Conservation (phyloP, 2,329 filamentous ascomycete species). For the Arthrobotrys conoides region DNA sequence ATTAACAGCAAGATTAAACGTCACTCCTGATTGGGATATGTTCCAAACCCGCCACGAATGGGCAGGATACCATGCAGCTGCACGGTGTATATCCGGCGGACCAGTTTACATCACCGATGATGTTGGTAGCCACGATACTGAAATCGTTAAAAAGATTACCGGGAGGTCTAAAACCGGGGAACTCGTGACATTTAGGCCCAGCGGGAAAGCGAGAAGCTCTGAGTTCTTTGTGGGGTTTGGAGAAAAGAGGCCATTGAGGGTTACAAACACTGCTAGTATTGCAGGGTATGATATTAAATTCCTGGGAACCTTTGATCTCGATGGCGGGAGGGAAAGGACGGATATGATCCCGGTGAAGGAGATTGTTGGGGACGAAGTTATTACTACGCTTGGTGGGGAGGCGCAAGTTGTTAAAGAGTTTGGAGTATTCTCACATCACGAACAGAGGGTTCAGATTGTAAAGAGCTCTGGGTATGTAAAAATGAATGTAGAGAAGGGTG, state of each 20-base stretch:
- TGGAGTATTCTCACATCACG: constrained; percentile 43
- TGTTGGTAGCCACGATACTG: constrained; percentile 83
- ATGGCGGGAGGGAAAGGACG: constrained; percentile 41
- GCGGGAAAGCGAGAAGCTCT: constrained; percentile 8
- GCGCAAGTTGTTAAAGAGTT: constrained; percentile 5
- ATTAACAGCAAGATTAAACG: constrained; percentile 85
- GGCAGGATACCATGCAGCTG: constrained; percentile 88
- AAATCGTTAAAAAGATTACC: constrained; percentile 84
- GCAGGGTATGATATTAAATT: constrained; percentile 41
- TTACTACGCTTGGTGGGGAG: constrained; percentile 6
- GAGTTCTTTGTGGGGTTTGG: constrained; percentile 43
- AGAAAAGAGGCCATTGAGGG: constrained; percentile 21
- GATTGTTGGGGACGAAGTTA: constrained; percentile 4
- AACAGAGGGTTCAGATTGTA: constrained; percentile 21
- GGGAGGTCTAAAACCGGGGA: constrained; percentile 65
- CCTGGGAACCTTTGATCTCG: constrained; percentile 40
- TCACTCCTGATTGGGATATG: constrained; percentile 82
- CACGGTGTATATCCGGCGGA: constrained; percentile 88
- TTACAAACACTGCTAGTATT: constrained; percentile 16
- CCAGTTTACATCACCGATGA: constrained; percentile 95
- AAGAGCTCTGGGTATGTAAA: constrained; percentile 34
- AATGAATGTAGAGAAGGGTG: constrained; percentile 35
- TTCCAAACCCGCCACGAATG: constrained; percentile 77
- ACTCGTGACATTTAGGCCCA: constrained; percentile 25
- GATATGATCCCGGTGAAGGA: constrained; percentile 51